These are phyloP conservation scores for Solanum chacoense DNA, from an alignment of 305 asterid species.

Conservation along the genomic window DNA sequence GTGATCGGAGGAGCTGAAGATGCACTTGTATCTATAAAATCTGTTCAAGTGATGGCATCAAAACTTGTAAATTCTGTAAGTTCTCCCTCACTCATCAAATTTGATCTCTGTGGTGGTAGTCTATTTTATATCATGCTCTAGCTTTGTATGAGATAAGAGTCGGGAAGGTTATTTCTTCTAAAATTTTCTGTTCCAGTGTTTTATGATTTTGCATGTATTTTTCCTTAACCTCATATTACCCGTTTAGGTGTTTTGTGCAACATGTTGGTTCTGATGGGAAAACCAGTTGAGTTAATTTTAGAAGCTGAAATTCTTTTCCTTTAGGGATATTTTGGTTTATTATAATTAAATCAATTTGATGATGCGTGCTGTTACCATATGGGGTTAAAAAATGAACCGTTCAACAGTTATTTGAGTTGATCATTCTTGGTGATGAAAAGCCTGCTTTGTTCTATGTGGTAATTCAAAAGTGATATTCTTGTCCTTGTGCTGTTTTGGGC, in stretches of 20 bases:
- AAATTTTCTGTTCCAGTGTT: background rate
- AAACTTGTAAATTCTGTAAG: constrained; percentile 84
- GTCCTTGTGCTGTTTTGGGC: background rate
- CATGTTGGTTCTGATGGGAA: background rate
- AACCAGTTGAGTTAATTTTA: background rate
- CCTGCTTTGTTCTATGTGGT: background rate
- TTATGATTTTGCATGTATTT: background rate
- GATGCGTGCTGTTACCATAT: background rate
- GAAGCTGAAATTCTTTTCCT: background rate
- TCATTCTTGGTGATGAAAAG: background rate
- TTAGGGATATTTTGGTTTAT: background rate
- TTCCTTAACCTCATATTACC: background rate
- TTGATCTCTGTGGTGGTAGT: background rate
- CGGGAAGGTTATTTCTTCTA: background rate
- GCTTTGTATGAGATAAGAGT: background rate
- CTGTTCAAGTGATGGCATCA: constrained; percentile 72
- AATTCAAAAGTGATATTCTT: background rate
- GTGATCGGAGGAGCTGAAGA: constrained; percentile 85
- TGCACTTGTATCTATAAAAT: constrained; percentile 63
- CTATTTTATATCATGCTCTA: background rate
- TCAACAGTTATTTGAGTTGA: background rate
- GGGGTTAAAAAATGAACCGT: background rate
- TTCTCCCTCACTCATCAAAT: background rate
- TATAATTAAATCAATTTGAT: background rate
- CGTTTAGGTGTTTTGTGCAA: background rate